Conservation (phyloP, 164 flowering plant genomes). For the Liquidambar formosana region DNA sequence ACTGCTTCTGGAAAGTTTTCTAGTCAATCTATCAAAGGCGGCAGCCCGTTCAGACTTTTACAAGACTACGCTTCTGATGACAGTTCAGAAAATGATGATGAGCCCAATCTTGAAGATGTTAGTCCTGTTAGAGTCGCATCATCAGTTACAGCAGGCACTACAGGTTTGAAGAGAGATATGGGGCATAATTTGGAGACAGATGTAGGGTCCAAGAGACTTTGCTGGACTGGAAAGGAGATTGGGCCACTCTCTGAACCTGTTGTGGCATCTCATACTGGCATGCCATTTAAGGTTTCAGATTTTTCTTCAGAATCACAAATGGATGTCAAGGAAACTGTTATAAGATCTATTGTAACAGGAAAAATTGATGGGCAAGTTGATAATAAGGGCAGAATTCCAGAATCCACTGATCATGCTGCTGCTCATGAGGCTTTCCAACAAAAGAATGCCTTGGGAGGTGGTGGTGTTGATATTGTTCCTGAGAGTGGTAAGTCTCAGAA, state of each 20-base stretch:
- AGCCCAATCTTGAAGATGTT: slow-evolving; percentile 24
- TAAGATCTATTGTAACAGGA: slow-evolving; percentile 4
- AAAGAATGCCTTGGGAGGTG: slow-evolving; percentile 19
- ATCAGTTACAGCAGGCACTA: slow-evolving; percentile 10
- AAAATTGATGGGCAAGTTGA: slow-evolving; percentile 13
- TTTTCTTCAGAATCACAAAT: slow-evolving; percentile 11
- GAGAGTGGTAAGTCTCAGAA: slow-evolving; percentile 21
- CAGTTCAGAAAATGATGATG: slow-evolving; percentile 42
- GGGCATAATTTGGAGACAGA: slow-evolving; percentile 13
- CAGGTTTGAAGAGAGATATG: slow-evolving; percentile 15
- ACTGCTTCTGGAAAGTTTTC: slow-evolving; percentile 20
- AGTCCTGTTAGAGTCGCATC: slow-evolving; percentile 22
- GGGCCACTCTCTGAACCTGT: slow-evolving; percentile 5
- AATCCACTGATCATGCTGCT: slow-evolving; percentile 6
- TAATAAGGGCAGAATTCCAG: slow-evolving; percentile 14
- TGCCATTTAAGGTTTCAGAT: slow-evolving; percentile 6
- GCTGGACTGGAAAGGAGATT: slow-evolving; percentile 16
- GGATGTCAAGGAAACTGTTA: slow-evolving; percentile 12
- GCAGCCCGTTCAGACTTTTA: slow-evolving; percentile 58
- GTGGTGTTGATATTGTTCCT: slow-evolving; percentile 22
- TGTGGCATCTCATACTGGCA: neutral
- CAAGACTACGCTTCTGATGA: slow-evolving; percentile 75
- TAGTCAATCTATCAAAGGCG: slow-evolving; percentile 20
- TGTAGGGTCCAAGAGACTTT: slow-evolving; percentile 17
- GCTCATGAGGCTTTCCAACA: slow-evolving; percentile 8